Conservation (phyloP, 2,329 filamentous ascomycete genomes). For the Dactylella cylindrospora region DNA sequence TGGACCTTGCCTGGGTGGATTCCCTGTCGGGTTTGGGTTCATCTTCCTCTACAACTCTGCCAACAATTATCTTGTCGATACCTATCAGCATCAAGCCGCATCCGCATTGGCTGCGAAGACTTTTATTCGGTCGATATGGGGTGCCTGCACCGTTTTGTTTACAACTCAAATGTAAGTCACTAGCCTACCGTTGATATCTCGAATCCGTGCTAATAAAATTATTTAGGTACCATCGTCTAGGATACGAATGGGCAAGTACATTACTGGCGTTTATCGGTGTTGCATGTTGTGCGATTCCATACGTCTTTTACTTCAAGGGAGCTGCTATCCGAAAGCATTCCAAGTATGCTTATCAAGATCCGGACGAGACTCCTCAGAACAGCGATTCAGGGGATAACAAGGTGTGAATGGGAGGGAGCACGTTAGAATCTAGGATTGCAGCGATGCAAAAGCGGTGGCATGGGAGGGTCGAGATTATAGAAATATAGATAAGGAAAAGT, state of each 20-base stretch:
- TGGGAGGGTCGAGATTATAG: too few species aligned
- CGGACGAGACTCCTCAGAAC: constrained; percentile 55
- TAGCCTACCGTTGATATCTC: not conserved
- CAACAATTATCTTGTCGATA: constrained; percentile 71
- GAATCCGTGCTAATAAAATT: not conserved
- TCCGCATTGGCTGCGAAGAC: constrained; percentile 81
- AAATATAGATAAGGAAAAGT: too few species aligned
- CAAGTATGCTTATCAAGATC: constrained; percentile 69
- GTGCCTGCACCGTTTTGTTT: constrained; percentile 74
- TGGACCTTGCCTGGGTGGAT: constrained; percentile 70
- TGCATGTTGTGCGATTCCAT: constrained; percentile 79
- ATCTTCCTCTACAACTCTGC: constrained; percentile 80
- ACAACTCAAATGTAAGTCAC: constrained; percentile 70
- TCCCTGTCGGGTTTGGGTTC: constrained; percentile 75
- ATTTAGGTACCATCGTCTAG: constrained; percentile 60
- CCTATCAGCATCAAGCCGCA: constrained; percentile 73
- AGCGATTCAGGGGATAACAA: too few species aligned
- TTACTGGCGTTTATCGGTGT: constrained; percentile 73
- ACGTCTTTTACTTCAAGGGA: constrained; percentile 76
- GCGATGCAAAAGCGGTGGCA: too few species aligned
- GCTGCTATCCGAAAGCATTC: constrained; percentile 68
- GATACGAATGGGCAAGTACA: constrained; percentile 73
- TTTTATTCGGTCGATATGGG: constrained; percentile 77
- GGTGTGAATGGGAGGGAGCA: too few species aligned
- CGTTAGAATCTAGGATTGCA: too few species aligned